Evolutionary conservation across 805 yeast genomes (phyloP).

Genomic region (Wickerhamomyces xylosicus): DNA sequence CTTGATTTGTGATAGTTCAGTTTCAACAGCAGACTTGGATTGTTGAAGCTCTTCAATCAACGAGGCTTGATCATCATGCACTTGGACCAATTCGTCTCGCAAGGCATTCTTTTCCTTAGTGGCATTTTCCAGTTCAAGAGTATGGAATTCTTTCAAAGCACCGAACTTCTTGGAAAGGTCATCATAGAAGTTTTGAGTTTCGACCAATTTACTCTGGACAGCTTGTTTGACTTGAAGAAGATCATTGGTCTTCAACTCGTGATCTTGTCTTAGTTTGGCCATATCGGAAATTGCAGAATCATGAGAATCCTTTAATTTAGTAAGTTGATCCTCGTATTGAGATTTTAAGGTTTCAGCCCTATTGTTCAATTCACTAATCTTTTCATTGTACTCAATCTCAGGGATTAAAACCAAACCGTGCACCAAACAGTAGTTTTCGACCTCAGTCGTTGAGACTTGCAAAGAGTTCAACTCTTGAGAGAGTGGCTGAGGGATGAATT

Average conservation of each 20-base stretch:
- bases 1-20: neutral
- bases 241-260: neutral
- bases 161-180: neutral
- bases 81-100: neutral
- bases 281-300: neutral
- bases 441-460: slow-evolving; percentile 13
- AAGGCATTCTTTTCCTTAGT: neutral
- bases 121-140: neutral
- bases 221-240: neutral
- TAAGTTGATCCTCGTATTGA: neutral
- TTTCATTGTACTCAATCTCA: slow-evolving; percentile 10
- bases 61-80: neutral
- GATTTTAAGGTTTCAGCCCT: neutral
- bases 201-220: neutral
- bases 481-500: slow-evolving; percentile 11
- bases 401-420: slow-evolving; percentile 21
- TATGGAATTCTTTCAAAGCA: neutral
- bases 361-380: neutral
- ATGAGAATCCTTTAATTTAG: neutral
- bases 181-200: neutral
- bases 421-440: slow-evolving; percentile 21
- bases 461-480: slow-evolving; percentile 12
- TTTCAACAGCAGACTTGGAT: neutral
- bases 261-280: neutral
- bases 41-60: neutral